Conservation (phyloP, 768 basidiomycete genomes). For the Termitomyces eurrhizus region DNA sequence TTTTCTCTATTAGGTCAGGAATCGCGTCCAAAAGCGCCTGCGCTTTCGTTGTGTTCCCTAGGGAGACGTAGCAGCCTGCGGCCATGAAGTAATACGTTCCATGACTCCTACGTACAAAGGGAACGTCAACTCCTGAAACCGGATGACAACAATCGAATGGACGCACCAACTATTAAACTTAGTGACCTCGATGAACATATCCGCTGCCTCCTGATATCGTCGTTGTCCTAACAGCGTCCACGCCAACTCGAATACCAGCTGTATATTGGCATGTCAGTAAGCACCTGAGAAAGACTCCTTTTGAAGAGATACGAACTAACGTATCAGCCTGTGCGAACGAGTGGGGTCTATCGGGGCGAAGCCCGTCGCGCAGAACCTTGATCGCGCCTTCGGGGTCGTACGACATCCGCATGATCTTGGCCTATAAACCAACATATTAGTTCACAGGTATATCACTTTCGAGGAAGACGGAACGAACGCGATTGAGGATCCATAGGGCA, state of each 20-base stretch:
- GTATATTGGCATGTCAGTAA: background rate
- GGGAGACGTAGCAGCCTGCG: constrained; percentile 66
- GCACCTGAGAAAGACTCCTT: background rate
- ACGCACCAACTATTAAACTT: constrained; percentile 65
- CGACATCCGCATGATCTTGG: constrained; percentile 5
- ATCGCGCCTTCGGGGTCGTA: constrained; percentile 64
- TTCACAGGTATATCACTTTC: background rate
- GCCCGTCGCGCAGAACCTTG: constrained; percentile 50
- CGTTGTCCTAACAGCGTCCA: constrained; percentile 69
- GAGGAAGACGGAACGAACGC: constrained; percentile 33
- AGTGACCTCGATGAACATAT: constrained; percentile 59
- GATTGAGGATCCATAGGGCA: constrained; percentile 70
- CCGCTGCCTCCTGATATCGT: constrained; percentile 63
- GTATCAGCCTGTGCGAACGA: constrained; percentile 72
- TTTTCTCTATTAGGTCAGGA: constrained; percentile 55
- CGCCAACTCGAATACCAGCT: constrained; percentile 76
- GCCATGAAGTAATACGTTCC: constrained; percentile 77
- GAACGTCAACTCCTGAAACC: background rate
- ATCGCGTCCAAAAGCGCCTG: constrained; percentile 58
- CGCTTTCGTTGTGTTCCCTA: constrained; percentile 53
- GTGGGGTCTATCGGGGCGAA: constrained; percentile 48
- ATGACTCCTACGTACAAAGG: constrained; percentile 58
- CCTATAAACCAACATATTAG: background rate
- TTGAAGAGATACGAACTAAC: constrained; percentile 39
- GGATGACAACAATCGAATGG: constrained; percentile 8